Percentiles rank a stretch among this genome's conserved stretches.
These are phyloP conservation scores for Globisporangium cylindrosporum DNA, from an alignment of 352 stramenopile species.

Conservation along the genomic window DNA sequence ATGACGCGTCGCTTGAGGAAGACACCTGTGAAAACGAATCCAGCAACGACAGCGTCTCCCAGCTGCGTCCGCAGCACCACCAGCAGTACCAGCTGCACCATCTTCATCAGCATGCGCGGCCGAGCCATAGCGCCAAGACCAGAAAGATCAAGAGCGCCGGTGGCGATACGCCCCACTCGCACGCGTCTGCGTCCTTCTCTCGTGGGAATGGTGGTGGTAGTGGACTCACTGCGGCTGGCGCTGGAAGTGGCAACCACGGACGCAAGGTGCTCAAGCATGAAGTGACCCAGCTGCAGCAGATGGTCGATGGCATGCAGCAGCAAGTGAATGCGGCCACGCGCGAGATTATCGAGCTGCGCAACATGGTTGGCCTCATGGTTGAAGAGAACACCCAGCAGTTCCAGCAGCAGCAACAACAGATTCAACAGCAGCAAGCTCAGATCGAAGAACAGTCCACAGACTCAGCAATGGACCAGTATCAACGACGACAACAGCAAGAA, in stretches of 20 bases:
- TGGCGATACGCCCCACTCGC: background rate
- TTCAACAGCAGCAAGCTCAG: background rate
- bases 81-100: background rate
- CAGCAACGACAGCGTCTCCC: background rate
- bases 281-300: conserved; percentile 20
- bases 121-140: background rate
- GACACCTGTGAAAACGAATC: background rate
- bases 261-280: conserved; percentile 18
- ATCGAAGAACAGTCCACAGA: background rate
- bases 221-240: background rate
- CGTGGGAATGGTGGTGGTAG: background rate
- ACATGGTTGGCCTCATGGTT: conserved; percentile 19
- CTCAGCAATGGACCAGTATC: background rate
- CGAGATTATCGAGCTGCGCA: conserved; percentile 26
- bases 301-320: conserved; percentile 24
- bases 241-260: background rate
- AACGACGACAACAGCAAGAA: background rate
- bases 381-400: background rate
- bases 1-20: background rate
- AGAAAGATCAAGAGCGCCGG: conserved; percentile 5
- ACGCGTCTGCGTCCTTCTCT: background rate
- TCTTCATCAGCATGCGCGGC: background rate
- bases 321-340: conserved; percentile 26
- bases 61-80: background rate
- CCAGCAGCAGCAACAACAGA: background rate